phyloP scores from a whole-genome alignment of 805 yeast species.

The Kazachstania bromeliacearum region DNA sequence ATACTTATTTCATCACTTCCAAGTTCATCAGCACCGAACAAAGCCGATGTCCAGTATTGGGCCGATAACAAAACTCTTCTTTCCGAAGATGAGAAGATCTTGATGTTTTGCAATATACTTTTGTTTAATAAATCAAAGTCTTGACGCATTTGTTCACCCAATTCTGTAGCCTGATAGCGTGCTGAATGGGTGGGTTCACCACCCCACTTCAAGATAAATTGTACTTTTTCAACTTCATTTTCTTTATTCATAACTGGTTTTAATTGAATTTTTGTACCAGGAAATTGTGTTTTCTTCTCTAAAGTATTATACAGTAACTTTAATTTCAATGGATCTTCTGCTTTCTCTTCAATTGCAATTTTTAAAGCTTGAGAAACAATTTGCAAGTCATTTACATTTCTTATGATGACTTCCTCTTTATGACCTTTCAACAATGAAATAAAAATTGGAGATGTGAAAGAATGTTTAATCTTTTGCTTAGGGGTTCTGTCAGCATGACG shows the following conservation, averaged over 20 bases:
- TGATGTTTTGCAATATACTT: constrained; percentile 74
- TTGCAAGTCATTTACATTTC: constrained; percentile 77
- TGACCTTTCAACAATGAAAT: constrained; percentile 85
- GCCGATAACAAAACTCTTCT: constrained; percentile 93
- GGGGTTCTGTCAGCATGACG: constrained; percentile 99
- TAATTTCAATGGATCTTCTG: constrained; percentile 75
- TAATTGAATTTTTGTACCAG: constrained; percentile 93
- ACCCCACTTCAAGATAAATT: constrained; percentile 95
- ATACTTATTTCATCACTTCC: constrained; percentile 74
- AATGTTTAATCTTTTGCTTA: constrained; percentile 92
- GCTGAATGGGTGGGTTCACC: constrained; percentile 99
- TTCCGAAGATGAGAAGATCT: constrained; percentile 84
- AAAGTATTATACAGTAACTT: constrained; percentile 70
- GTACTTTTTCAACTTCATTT: constrained; percentile 84
- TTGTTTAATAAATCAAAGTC: constrained; percentile 80
- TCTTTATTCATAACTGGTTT: constrained; percentile 72
- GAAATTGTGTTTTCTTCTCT: constrained; percentile 79
- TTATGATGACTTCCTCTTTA: constrained; percentile 88
- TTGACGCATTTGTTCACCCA: constrained; percentile 93
- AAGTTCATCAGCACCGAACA: constrained; percentile 59
- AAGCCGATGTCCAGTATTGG: constrained; percentile 70
- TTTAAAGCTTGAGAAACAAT: constrained; percentile 79
- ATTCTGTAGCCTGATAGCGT: constrained; percentile 83
- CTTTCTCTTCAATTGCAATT: constrained; percentile 65
- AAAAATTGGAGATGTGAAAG: constrained; percentile 81